Base-by-base conservation (phyloP, 106 monocot genomes). In the Allium fistulosum region DNA sequence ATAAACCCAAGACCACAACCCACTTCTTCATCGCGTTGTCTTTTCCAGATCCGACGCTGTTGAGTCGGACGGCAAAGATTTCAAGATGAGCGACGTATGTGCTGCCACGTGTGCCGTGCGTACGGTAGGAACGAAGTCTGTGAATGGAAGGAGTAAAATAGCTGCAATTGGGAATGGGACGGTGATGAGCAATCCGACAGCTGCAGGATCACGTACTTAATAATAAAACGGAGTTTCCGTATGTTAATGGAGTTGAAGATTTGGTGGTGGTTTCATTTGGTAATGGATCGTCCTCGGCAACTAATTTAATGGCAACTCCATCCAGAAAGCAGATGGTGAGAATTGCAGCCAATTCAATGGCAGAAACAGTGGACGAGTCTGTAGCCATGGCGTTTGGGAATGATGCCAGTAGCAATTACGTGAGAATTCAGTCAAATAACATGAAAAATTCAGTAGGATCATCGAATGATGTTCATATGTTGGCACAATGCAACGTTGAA, bases 121-220 rank as follows among this genome's bases (percentile, higher is more conserved):
- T 27, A 16, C 70, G 61, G 55, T 53, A 68, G 65, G 53, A 28
- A 58, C 72, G 72, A 45, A n/a, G 10, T 81, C 81, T 10, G 64
- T 72, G 6, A 69, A 76, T 51, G 81, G 81, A 10, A 47, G 62
- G 51, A 81, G 76, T 18, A 10, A 28, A 16, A 69, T 81, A 26
- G 55, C 15, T 0, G 78, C 79, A 48, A 71, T 77, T 6, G 84
- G 84, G 17, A 84, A 84, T 10, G 88, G 76, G 7, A 69, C 77
- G 45, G 84, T 81, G 26, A 80, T 74, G 75, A 66, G 37, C 8
- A 88, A 88, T 71, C 88, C 88, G 1, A 71, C 81, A 6, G 78
- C 88, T n/a, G 69, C 77, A 9, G 88, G 82, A 84, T 15, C 88
- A 88, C 71, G 88, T 88, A 16, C 79, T 88, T 10, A 79, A 88